Evolutionary conservation across 441 rosid genomes (phyloP).

Genomic region (Adansonia grandidieri): DNA sequence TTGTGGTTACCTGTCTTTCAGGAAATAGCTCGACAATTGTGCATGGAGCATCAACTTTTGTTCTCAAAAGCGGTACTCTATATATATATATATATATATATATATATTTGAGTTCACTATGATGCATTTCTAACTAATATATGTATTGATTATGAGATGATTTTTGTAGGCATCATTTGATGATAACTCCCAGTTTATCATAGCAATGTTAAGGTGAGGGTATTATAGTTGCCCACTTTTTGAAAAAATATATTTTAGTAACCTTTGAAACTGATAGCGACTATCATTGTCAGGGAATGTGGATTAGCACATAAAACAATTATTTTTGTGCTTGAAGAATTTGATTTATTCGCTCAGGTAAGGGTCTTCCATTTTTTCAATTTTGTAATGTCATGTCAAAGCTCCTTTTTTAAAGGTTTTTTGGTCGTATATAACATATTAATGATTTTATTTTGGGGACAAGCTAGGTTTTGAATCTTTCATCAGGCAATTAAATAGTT

Average conservation of each 20-base stretch:
- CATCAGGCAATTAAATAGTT: conserved; percentile 15
- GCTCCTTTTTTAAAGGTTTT: not conserved
- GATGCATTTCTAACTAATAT: conserved; percentile 20
- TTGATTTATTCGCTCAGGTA: conserved; percentile 94
- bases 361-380: conserved; percentile 26
- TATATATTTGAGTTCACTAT: conserved; percentile 25
- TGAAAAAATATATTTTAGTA: not conserved
- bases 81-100: not conserved
- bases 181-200: conserved; percentile 85
- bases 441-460: not conserved
- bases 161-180: conserved; percentile 82
- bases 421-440: not conserved
- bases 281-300: conserved; percentile 73
- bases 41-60: conserved; percentile 72
- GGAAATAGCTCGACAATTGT: conserved; percentile 92
- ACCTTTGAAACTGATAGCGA: conserved; percentile 27
- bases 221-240: conserved; percentile 17
- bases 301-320: conserved; percentile 95
- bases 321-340: conserved; percentile 84
- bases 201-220: conserved; percentile 79
- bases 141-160: conserved; percentile 28
- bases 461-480: conserved; percentile 20
- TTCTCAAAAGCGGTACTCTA: conserved; percentile 82
- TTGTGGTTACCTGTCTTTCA: conserved; percentile 37
- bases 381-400: conserved; percentile 2